These are phyloP conservation scores for Lachnellula subtilissima DNA, from an alignment of 2,329 filamentous ascomycete genomes.

Conservation along the genomic window DNA sequence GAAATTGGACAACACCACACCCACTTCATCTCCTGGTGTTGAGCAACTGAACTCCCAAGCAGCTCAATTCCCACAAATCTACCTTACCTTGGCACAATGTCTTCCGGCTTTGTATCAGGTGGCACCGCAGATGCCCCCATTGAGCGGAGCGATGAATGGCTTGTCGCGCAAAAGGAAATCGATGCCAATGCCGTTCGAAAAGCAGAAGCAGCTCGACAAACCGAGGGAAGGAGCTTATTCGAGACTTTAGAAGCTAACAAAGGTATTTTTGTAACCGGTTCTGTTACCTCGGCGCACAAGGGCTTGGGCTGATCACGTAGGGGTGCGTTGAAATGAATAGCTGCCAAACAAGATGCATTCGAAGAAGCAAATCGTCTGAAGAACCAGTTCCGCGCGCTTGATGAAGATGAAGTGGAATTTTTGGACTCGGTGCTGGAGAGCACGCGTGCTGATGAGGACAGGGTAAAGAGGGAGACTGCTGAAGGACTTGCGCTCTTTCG, in stretches of 20 bases:
- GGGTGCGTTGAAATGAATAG: constrained; percentile 38
- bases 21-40: too few species aligned
- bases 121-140: constrained; percentile 41
- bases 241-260: constrained; percentile 79
- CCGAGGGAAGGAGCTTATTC: constrained; percentile 56
- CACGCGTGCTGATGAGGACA: constrained; percentile 49
- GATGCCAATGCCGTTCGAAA: constrained; percentile 29
- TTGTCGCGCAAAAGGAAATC: constrained; percentile 35
- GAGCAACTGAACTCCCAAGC: background rate
- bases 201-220: constrained; percentile 36
- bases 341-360: constrained; percentile 76
- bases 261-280: constrained; percentile 41
- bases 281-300: background rate
- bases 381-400: constrained; percentile 73
- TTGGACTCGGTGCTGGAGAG: constrained; percentile 54
- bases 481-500: constrained; percentile 53
- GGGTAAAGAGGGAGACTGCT: constrained; percentile 50
- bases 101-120: constrained; percentile 47
- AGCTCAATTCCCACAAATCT: background rate
- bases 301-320: constrained; percentile 31
- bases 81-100: constrained; percentile 32
- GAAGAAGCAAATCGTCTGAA: constrained; percentile 67
- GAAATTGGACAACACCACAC: background rate
- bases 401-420: constrained; percentile 76
- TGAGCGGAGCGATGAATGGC: constrained; percentile 34